Conservation (phyloP, 768 basidiomycete species). For the Tulasnella sp. region DNA sequence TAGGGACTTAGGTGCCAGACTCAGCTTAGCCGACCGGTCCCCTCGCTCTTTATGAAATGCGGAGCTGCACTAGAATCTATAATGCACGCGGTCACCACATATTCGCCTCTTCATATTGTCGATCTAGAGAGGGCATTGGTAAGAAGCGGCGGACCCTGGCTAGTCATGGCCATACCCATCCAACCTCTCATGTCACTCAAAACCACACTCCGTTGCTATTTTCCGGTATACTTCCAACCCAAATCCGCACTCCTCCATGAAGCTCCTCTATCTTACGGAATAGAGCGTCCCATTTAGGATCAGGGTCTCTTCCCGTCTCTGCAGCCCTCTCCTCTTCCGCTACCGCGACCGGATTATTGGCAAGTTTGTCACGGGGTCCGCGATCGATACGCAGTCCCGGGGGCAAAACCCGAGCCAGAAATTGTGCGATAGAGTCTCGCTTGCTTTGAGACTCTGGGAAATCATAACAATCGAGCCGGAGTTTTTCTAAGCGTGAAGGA, state of each 20-base stretch:
- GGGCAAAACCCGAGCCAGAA: neutral
- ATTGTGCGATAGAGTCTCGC: neutral
- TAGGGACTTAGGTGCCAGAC: too few relatives aligned
- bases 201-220: neutral
- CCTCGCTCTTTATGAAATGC: too few relatives aligned
- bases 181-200: neutral
- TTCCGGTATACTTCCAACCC: neutral
- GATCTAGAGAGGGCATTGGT: too few relatives aligned
- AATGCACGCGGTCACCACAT: too few relatives aligned
- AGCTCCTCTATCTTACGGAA: neutral
- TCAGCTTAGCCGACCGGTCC: too few relatives aligned
- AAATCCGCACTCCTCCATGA: neutral
- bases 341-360: neutral
- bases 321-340: too few relatives aligned
- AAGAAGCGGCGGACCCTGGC: too few relatives aligned
- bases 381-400: neutral
- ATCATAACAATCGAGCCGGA: neutral
- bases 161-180: too few relatives aligned
- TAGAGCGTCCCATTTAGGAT: neutral
- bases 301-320: neutral
- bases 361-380: too few relatives aligned
- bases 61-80: too few relatives aligned
- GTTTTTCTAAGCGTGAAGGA: neutral
- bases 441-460: neutral
- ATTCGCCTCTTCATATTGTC: too few relatives aligned